Percentiles rank a stretch among this genome's conserved stretches.
These are phyloP conservation scores for Coemansia sp. DNA, from an alignment of 192 early-diverging fungal species.

Conservation along the genomic window DNA sequence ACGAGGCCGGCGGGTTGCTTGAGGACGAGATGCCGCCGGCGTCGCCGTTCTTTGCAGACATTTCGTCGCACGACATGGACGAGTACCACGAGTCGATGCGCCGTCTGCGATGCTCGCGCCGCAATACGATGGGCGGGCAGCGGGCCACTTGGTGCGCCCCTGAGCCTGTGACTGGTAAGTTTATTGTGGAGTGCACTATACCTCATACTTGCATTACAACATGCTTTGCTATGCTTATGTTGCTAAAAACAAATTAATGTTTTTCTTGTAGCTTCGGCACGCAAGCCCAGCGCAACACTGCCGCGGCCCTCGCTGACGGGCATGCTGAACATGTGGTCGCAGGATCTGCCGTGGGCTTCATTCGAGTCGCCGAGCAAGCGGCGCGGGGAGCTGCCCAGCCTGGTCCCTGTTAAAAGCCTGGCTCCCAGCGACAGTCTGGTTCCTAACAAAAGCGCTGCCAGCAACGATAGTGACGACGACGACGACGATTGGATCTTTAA, in stretches of 20 bases:
- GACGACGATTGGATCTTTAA: conserved; percentile 34
- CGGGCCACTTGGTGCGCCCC: conserved; percentile 6
- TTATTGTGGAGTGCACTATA: background rate
- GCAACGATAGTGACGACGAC: background rate
- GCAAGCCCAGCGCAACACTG: conserved; percentile 8
- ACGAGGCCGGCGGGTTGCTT: background rate
- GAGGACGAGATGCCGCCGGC: conserved; percentile 5
- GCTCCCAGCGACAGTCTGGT: conserved; percentile 1
- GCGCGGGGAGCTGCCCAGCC: background rate
- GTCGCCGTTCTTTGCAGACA: conserved; percentile 3
- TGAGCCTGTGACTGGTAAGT: background rate
- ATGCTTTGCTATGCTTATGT: conserved; percentile 4
- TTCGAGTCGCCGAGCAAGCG: conserved; percentile 6
- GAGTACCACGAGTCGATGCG: conserved; percentile 1
- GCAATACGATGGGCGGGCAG: background rate
- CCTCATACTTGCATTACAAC: background rate
- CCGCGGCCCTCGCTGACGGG: conserved; percentile 27
- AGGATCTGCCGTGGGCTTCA: background rate
- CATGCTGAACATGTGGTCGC: conserved; percentile 15
- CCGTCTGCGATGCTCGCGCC: background rate
- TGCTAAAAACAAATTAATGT: background rate
- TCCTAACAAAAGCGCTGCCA: too few relatives aligned
- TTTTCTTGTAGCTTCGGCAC: conserved; percentile 5
- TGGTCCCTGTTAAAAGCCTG: background rate
- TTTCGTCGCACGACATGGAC: background rate